A percentile compares a stretch with the other conserved stretches of the same genome.
Evolutionary conservation across 257 asterid genomes (phyloP).

Genomic region (Coffea eugenioides): DNA sequence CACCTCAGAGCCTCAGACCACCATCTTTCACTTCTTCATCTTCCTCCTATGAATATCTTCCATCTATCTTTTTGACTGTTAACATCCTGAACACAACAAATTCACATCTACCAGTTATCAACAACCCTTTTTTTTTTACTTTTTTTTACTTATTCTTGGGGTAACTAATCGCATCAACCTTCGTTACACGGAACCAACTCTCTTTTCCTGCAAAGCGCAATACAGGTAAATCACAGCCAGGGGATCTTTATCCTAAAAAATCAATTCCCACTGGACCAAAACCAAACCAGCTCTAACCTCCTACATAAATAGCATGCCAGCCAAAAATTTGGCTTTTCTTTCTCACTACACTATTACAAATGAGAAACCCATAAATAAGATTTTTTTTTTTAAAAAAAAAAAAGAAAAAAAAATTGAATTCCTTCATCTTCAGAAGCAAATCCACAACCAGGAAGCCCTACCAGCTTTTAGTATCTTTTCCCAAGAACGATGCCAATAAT

Average conservation of each 20-base stretch:
- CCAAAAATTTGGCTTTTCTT: neutral
- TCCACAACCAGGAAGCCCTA: neutral
- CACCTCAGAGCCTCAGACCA: too few relatives aligned
- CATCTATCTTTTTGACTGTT: too few relatives aligned
- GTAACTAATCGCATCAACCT: neutral
- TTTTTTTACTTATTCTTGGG: too few relatives aligned
- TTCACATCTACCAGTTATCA: too few relatives aligned
- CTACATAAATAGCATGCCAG: neutral
- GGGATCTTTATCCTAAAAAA: neutral
- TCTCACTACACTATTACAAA: neutral
- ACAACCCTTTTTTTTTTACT: too few relatives aligned
- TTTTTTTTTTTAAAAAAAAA: neutral
- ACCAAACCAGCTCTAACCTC: neutral
- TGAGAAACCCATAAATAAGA: neutral
- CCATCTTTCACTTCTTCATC: too few relatives aligned
- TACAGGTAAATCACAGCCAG: neutral
- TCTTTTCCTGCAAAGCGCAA: neutral
- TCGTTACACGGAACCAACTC: neutral
- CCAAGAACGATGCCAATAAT: conserved; percentile 71
- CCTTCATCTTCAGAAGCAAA: conserved; percentile 3
- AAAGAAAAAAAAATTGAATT: neutral
- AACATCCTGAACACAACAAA: too few relatives aligned
- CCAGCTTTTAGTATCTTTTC: conserved; percentile 45
- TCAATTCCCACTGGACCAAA: conserved; percentile 1
- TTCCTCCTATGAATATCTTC: too few relatives aligned